Evolutionary conservation across 345 rosid species (phyloP).

Genomic region (Sonneratia alba): DNA sequence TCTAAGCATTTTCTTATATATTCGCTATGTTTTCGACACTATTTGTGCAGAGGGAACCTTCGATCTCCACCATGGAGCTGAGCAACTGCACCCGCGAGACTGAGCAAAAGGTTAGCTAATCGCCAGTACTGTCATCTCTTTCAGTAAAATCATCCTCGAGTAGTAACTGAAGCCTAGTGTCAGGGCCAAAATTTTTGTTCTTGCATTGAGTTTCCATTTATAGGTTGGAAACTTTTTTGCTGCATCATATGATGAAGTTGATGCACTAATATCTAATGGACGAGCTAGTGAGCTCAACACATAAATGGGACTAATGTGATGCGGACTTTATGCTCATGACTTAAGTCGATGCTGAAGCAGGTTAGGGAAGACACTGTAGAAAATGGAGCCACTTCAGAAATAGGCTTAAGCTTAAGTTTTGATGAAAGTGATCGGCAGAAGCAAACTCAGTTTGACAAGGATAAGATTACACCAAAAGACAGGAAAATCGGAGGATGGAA

Average conservation of each 20-base stretch:
- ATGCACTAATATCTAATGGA: neutral
- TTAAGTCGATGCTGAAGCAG: neutral
- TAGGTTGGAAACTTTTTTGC: neutral
- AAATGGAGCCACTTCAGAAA: neutral
- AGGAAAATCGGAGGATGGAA: constrained; percentile 12
- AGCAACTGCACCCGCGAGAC: constrained; percentile 4
- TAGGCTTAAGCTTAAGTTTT: neutral
- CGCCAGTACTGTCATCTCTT: neutral
- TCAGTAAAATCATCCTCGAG: neutral
- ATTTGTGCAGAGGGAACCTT: constrained; percentile 7
- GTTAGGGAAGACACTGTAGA: constrained; percentile 1
- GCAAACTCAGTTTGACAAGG: neutral
- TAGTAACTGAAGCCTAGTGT: no score
- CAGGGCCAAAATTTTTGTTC: no score
- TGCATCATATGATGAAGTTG: neutral
- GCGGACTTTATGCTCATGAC: neutral
- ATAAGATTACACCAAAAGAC: neutral
- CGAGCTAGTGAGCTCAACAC: no score
- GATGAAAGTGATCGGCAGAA: neutral
- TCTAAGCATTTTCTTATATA: neutral
- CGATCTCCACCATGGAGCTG: constrained; percentile 6
- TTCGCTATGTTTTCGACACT: neutral
- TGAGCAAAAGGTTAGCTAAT: constrained; percentile 7
- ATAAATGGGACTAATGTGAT: no score
- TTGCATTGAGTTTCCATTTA: no score